phyloP scores from a whole-genome alignment of 192 early-diverging fungal species.

The Kickxella alabastrina region DNA sequence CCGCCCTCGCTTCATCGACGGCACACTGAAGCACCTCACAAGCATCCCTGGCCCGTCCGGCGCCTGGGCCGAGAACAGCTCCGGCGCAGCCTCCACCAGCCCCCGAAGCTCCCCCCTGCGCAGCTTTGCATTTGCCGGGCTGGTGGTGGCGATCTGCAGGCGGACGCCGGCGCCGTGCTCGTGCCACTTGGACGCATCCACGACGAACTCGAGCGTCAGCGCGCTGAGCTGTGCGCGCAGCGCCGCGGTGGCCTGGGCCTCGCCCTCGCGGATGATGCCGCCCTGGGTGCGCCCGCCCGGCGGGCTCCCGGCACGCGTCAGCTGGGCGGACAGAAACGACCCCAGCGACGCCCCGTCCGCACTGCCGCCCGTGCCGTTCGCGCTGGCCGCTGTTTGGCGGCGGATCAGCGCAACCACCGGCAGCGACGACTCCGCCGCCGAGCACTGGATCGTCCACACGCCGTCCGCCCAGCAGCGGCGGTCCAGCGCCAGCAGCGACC shows the following conservation, averaged over 20 bases:
- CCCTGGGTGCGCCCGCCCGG: conserved; percentile 38
- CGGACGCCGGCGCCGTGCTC: conserved; percentile 10
- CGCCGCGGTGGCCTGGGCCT: conserved; percentile 26
- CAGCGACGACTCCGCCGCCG: conserved; percentile 2
- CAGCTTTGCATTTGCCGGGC: conserved; percentile 5
- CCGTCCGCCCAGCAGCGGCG: conserved; percentile 24
- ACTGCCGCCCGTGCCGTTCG: not conserved
- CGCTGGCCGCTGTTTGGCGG: conserved; percentile 8
- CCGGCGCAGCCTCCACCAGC: conserved; percentile 30
- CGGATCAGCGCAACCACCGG: conserved; percentile 21
- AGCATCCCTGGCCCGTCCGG: conserved; percentile 17
- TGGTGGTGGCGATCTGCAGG: conserved; percentile 8
- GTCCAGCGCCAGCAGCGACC: conserved; percentile 29
- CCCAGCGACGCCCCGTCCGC: conserved; percentile 10
- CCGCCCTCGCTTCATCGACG: conserved; percentile 17
- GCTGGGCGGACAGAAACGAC: conserved; percentile 34
- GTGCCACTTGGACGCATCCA: conserved; percentile 40
- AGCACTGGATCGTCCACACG: not conserved
- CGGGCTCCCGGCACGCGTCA: conserved; percentile 24
- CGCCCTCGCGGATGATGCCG: conserved; percentile 47
- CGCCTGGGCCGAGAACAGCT: not conserved
- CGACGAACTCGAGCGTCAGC: conserved; percentile 33
- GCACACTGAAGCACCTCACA: conserved; percentile 33
- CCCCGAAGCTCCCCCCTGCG: conserved; percentile 8
- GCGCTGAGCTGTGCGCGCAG: conserved; percentile 28